Base-by-base conservation (phyloP, 306 rosid genomes). In the Quercus glauca region DNA sequence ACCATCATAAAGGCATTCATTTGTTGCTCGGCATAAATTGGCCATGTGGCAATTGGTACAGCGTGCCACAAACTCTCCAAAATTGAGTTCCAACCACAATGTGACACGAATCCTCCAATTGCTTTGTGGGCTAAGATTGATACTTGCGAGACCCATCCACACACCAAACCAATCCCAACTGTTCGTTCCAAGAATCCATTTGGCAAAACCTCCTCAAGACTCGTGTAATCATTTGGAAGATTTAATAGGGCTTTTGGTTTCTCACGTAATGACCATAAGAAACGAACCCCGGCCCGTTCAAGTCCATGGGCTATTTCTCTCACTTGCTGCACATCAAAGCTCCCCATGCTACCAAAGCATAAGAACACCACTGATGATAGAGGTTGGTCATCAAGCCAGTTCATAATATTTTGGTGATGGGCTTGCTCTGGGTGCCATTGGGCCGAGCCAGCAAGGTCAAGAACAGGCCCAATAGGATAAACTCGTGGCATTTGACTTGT, bases 1-100 rank as follows among this genome's bases (percentile, higher is more conserved):
- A 87, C 92, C 92, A 90, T 80, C 82, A 85, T 75, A 23, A 90
- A 90, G 9, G 93, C 95, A 12, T 89, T 89, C 90, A 91, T 55
- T 0, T 87, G 88, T 72, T 89, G 93, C 13, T 89, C 92, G 0
- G 89, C 89, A 5, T 86, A 86, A n/a, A 89, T 4, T 1, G 92
- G 96, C 93, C 96, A 91, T 29, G 93, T 91, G 74, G 89, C 93
- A 76, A 91, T 28, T 0, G 86, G 87, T 15, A 91, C 90, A 0
- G 90, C 93, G 2, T 84, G 28, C 96, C 92, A 91, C 72, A 89
- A 52, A 65, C 96, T 89, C 75, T 89, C 96, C 26, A 91, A 25
- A 13, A 87, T 73, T 0, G 96, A 91, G 74, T 89, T 91, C 93
- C 96, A 91, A 10, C 96, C 93, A 31, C 93, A 91, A 5, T 89